These are phyloP conservation scores for Prunus campanulata DNA, from an alignment of 306 rosid genomes.

Conservation along the genomic window DNA sequence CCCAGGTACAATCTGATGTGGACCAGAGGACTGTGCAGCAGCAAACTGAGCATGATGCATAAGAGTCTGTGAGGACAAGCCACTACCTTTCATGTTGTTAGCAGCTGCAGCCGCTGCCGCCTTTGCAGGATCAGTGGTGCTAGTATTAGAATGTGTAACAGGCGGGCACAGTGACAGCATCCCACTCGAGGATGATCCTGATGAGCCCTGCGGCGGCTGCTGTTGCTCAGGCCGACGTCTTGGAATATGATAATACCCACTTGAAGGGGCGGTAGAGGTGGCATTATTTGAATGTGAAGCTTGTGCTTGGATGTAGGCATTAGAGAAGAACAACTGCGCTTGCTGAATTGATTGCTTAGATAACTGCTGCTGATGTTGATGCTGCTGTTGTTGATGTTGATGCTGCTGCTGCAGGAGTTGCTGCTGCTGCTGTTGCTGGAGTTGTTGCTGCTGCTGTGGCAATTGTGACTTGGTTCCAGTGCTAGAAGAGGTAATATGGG, in stretches of 20 bases:
- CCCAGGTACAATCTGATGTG: slow-evolving; percentile 57
- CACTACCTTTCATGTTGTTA: slow-evolving; percentile 53
- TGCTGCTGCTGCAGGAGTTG: slow-evolving; percentile 29
- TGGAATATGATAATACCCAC: slow-evolving; percentile 44
- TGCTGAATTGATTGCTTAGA: slow-evolving; percentile 67
- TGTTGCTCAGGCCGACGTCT: slow-evolving; percentile 67
- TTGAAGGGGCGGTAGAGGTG: slow-evolving; percentile 44
- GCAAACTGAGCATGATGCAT: slow-evolving; percentile 68
- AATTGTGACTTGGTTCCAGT: slow-evolving; percentile 53
- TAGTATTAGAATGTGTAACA: slow-evolving; percentile 24
- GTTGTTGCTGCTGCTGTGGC: slow-evolving; percentile 51
- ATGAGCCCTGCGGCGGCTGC: slow-evolving; percentile 54
- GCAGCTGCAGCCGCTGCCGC: slow-evolving; percentile 43
- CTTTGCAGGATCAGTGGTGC: slow-evolving; percentile 52
- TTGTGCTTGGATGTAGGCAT: slow-evolving; percentile 51
- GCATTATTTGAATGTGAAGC: slow-evolving; percentile 55
- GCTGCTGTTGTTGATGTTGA: slow-evolving; percentile 32
- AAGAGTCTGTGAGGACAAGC: slow-evolving; percentile 53
- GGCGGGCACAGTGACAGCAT: slow-evolving; percentile 52
- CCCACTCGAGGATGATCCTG: slow-evolving; percentile 57
- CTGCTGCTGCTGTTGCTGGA: slow-evolving; percentile 6
- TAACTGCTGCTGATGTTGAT: slow-evolving; percentile 33
- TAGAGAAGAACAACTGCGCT: slow-evolving; percentile 54
- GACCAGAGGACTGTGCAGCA: slow-evolving; percentile 55
- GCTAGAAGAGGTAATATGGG: slow-evolving; percentile 52